Evolutionary conservation across 2,329 filamentous ascomycete genomes (phyloP), one percentile per base, ranked within the genome.

Genomic region (Chaetomium olivaceum): DNA sequence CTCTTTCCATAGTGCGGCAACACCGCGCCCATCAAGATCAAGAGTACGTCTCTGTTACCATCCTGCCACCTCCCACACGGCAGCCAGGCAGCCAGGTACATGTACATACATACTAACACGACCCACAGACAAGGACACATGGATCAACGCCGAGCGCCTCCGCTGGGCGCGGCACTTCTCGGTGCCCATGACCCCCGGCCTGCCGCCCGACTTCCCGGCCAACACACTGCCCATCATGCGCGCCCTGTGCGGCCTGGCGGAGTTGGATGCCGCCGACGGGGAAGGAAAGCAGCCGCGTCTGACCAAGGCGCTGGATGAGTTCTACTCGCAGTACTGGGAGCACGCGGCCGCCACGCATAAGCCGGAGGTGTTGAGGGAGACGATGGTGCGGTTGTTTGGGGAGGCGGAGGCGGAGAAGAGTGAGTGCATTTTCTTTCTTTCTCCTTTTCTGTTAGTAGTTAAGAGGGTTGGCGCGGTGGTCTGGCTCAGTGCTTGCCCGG

Each of bases 171-270:
- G n/a, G 1, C 64, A 67, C 63, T 77, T 80, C 71, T 64, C 66
- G 27, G 68, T 79, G 21, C 78, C 78, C 57, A 79, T 80, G 66
- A 67, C 69, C 9, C 58, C 65, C 0, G 62, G 69, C 3, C 63
- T 69, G 36, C 77, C 77, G 14, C 71, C 73, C 25, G 72, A 75
- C 59, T 79, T 80, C 71, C 79, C 78, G 4, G 75, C 75, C 3
- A 69, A 71, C 54, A 79, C 77, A 1, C 69, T 79, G 4, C 61
- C 68, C 27, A 66, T 76, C n/a, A 77, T 77, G 76, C 74, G 78
- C 33, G 74, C 74, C 12, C 70, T 79, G 33, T 71, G 71, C 54
- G 73, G 69, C 19, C 25, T 80, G 50, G 64, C 69, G 6, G 58
- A 43, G 29, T 46, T 36, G 4, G 71, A 73, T 52, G 64, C 68